Evolutionary conservation across 257 asterid species (phyloP).

Genomic region (Jacaranda copaia): DNA sequence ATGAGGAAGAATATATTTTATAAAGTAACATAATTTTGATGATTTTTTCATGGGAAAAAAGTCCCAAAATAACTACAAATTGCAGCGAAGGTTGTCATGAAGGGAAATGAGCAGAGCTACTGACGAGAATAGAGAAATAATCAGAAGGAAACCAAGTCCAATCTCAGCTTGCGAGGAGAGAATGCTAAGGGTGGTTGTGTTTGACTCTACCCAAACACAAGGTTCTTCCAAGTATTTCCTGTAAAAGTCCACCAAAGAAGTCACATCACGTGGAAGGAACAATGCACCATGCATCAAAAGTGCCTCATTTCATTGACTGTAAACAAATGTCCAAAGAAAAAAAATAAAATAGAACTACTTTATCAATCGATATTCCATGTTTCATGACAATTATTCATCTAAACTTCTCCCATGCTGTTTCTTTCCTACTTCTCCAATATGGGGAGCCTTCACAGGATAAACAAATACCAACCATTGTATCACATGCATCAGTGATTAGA

Average conservation of each 20-base stretch:
- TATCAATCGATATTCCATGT: too few relatives aligned
- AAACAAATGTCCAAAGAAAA: neutral
- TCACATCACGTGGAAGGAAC: constrained; percentile 12
- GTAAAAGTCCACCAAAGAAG: constrained; percentile 38
- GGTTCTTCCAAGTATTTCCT: constrained; percentile 90
- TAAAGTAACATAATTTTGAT: neutral
- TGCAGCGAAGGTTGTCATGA: constrained; percentile 3
- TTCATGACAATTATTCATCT: neutral
- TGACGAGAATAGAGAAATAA: constrained; percentile 77
- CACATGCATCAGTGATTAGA: neutral
- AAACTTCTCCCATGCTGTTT: constrained; percentile 20
- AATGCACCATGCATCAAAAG: neutral
- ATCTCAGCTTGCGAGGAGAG: constrained; percentile 88
- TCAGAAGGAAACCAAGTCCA: constrained; percentile 74
- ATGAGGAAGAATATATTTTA: constrained; percentile 12
- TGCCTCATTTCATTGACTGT: neutral
- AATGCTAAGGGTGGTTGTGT: constrained; percentile 69
- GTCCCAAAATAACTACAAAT: neutral
- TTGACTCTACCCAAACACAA: constrained; percentile 90
- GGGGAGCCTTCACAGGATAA: constrained; percentile 12
- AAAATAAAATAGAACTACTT: neutral
- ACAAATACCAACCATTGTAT: neutral
- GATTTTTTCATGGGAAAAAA: neutral
- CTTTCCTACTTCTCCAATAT: constrained; percentile 1
- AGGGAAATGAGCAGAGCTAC: constrained; percentile 44